phyloP scores from a whole-genome alignment of 257 asterid genomes.

The Ilex aquifolium region DNA sequence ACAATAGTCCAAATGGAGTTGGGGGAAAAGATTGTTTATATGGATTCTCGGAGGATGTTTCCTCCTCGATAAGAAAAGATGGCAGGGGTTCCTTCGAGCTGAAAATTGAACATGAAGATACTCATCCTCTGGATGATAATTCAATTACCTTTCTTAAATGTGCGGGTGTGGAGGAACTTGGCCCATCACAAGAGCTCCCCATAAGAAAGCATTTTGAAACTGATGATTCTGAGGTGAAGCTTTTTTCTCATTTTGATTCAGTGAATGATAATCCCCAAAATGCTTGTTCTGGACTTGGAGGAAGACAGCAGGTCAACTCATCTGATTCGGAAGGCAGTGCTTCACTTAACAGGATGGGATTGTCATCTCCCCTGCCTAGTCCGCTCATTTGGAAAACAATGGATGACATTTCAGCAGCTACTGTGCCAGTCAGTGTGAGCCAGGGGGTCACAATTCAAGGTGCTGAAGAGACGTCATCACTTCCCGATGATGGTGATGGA shows the following conservation, averaged over 20 bases:
- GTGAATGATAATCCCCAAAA: conserved; percentile 31
- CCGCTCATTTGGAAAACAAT: conserved; percentile 35
- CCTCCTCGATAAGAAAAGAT: conserved; percentile 33
- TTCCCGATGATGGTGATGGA: conserved; percentile 26
- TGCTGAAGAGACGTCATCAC: conserved; percentile 23
- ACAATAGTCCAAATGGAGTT: conserved; percentile 22
- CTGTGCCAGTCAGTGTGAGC: conserved; percentile 34
- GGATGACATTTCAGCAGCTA: conserved; percentile 33
- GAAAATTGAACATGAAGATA: conserved; percentile 20
- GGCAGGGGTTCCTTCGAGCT: conserved; percentile 35
- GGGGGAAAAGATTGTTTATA: conserved; percentile 23
- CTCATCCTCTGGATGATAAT: conserved; percentile 17
- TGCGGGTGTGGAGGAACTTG: conserved; percentile 16
- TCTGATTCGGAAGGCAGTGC: conserved; percentile 38
- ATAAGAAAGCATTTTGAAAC: conserved; percentile 12
- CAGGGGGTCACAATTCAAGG: conserved; percentile 26
- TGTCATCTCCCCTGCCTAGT: conserved; percentile 37
- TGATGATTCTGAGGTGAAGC: conserved; percentile 19
- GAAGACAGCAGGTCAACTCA: conserved; percentile 32
- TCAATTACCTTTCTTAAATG: conserved; percentile 22
- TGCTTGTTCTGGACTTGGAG: conserved; percentile 37
- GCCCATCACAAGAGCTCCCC: conserved; percentile 14
- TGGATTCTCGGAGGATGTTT: conserved; percentile 39
- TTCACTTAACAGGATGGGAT: conserved; percentile 27
- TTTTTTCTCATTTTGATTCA: conserved; percentile 24